Base-by-base conservation (phyloP, 345 rosid genomes). In the Euphorbia lathyris region DNA sequence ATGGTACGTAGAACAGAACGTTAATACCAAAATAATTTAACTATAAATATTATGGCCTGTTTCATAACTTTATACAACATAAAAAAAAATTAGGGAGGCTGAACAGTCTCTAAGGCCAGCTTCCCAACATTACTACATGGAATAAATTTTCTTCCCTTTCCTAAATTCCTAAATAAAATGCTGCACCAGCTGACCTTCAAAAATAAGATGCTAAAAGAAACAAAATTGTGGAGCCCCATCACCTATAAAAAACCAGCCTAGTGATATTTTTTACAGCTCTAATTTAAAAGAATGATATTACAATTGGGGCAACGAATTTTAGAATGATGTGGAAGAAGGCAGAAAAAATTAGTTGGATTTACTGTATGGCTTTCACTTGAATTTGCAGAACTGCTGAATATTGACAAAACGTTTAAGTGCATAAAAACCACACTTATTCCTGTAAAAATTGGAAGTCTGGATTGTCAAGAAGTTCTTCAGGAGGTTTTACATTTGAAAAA, bases 281-380 rank as follows among this genome's bases (percentile, higher is more conserved):
- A 76, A 66, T 68, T 67, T 45, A 14, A 69, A 17, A 40, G 43
- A 69, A 80, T 64, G 47, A 71, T 45, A 47, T 53, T 76, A 73
- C 79, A 83, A 32, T 23, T 48, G 59, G 77, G 74, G 79, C 72
- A 63, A 80, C 63, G 77, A 72, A 75, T 64, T 69, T 51, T 72
- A 36, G 67, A 50, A n/a, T 23, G 36, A 67, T 51, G n/a, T 3
- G 26, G 29, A 27, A 61, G 34, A 58, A 42, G 32, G 17, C n/a
- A 34, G 30, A 58, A 65, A 47, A 70, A 29, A 50, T 62, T 32
- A 27, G 63, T 63, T 20, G 77, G 51, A 80, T 82, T 69, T 78
- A 80, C 82, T 74, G 4, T 0, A 61, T 6, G 65, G 75, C 53
- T 65, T 52, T 50, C 53, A 52, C 76, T 47, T 27, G 38, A 32